Conservation (phyloP, 345 rosid genomes). For the Crucihimalaya himalaica region DNA sequence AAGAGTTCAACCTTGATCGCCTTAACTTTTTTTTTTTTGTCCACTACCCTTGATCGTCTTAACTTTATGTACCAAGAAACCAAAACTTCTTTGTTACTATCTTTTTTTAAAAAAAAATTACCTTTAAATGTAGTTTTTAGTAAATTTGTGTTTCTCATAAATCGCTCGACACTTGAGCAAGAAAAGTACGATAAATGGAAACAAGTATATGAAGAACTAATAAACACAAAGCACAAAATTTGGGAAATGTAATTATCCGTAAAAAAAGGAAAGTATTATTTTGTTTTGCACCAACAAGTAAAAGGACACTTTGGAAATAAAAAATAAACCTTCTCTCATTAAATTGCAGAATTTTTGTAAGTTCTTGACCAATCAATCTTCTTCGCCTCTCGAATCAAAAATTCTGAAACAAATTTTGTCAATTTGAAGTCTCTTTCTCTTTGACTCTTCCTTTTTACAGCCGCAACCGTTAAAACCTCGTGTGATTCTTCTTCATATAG, state of each 20-base stretch:
- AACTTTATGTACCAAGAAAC: too few relatives aligned
- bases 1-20: too few relatives aligned
- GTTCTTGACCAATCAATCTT: constrained; percentile 5
- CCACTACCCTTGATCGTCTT: too few relatives aligned
- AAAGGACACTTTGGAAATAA: too few relatives aligned
- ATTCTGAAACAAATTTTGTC: not conserved
- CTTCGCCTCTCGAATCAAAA: not conserved
- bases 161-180: not conserved
- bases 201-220: too few relatives aligned
- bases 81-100: not conserved
- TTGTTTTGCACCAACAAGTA: not conserved
- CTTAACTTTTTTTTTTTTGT: too few relatives aligned
- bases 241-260: not conserved
- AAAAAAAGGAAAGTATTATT: not conserved
- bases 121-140: too few relatives aligned
- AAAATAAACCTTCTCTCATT: not conserved
- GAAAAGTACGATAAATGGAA: not conserved
- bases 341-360: not conserved
- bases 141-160: not conserved
- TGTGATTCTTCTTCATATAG: not conserved
- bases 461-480: not conserved
- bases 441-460: constrained; percentile 29
- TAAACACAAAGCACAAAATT: not conserved
- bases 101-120: too few relatives aligned
- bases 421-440: constrained; percentile 24